Base-by-base conservation (phyloP, 345 rosid genomes). In the Salix arbutifolia region DNA sequence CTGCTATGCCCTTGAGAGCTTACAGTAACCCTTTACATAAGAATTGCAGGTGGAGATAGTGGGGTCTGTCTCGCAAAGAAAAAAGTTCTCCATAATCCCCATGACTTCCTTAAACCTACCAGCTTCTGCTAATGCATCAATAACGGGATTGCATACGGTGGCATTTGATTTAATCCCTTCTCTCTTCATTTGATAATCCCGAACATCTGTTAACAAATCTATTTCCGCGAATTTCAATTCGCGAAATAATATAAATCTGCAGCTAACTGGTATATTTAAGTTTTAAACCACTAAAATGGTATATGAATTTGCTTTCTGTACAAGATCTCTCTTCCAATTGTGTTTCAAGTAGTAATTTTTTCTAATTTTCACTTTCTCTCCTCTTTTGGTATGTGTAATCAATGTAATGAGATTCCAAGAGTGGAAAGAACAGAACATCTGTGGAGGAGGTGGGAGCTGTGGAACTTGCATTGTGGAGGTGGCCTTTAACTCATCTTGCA, bases 381-480 rank as follows among this genome's bases (percentile, higher is more conserved):
- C 16, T 4, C n/a, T 50, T 44, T 48, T 21, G 8, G 37, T 67
- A 16, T 19, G 8, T 28, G 3, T 23, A 8, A 31, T 17, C 44
- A 4, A 18, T 28, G 21, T 6, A 13, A 8, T 37, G 17, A 14
- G 8, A 21, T 38, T 72, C 75, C 66, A 40, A 23, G 81, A 95
- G 99, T 97, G 97, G 9, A 95, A 95, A 79, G 85, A 88, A 74
- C 91, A 91, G 97, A 95, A 93, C 76, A 31, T 31, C 33, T 95
- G 97, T 82, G 97, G 99, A 52, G 99, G 99, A 14, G 92, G 90
- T 61, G 97, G 97, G 72, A 93, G 94, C 79, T 94, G 98, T 75
- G 97, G 98, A 77, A 92, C 97, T 80, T 92, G 98, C 84, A 90
- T 92, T 80, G 97, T 91, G 4, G 96, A 94, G 94, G 97, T 92